Evolutionary conservation across 202 grass and related monocot genomes (phyloP).

Genomic region (Bolboschoenoplectus hybrid): DNA sequence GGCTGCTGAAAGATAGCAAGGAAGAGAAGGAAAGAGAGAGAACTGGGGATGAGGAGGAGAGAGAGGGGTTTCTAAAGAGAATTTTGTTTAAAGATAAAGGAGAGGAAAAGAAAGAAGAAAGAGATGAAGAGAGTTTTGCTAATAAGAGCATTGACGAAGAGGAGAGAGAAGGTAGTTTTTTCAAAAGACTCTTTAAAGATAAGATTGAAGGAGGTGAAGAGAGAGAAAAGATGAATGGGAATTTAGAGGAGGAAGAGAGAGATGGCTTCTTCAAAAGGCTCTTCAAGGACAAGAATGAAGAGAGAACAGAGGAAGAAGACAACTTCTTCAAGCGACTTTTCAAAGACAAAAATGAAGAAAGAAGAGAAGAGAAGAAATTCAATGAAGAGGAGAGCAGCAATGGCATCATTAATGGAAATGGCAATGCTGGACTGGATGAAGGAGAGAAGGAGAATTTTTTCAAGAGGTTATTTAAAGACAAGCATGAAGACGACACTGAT

Average conservation of each 20-base stretch:
- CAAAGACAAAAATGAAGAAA: constrained; percentile 86
- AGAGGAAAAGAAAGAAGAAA: constrained; percentile 74
- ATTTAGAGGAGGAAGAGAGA: constrained; percentile 72
- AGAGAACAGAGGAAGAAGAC: constrained; percentile 65
- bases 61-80: constrained; percentile 86
- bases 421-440: constrained; percentile 55
- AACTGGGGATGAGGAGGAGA: constrained; percentile 72
- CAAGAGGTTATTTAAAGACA: constrained; percentile 85
- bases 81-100: constrained; percentile 78
- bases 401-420: constrained; percentile 55
- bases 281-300: constrained; percentile 97
- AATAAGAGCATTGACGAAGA: constrained; percentile 90
- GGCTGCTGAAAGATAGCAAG: constrained; percentile 84
- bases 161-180: constrained; percentile 68
- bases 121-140: constrained; percentile 72
- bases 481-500: constrained; percentile 59
- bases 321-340: constrained; percentile 80
- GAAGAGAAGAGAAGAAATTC: constrained; percentile 73
- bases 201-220: constrained; percentile 52
- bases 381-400: constrained; percentile 46
- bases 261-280: constrained; percentile 89
- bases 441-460: constrained; percentile 96
- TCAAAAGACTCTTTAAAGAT: constrained; percentile 52
- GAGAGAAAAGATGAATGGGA: constrained; percentile 60
- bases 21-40: constrained; percentile 77